phyloP scores from a whole-genome alignment of 805 yeast species.

The Candida incommunis region DNA sequence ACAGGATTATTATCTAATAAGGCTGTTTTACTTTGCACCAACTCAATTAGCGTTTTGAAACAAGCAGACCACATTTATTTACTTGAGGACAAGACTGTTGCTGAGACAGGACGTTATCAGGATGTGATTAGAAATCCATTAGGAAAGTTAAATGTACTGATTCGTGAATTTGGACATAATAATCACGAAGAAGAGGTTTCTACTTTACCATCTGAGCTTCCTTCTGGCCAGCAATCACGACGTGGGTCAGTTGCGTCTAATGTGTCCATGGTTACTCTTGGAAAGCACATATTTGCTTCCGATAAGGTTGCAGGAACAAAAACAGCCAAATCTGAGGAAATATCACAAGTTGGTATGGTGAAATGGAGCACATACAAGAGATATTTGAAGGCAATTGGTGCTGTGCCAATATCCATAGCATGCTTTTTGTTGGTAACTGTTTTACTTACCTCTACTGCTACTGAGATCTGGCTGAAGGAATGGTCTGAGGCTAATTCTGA shows the following conservation, averaged over 20 bases:
- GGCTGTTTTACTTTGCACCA: slow-evolving; percentile 64
- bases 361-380: slow-evolving; percentile 60
- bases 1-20: slow-evolving; percentile 55
- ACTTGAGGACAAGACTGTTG: slow-evolving; percentile 40
- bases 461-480: slow-evolving; percentile 64
- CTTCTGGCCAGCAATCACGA: not conserved
- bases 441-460: slow-evolving; percentile 46
- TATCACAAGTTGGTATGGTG: slow-evolving; percentile 23
- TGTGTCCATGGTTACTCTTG: slow-evolving; percentile 10
- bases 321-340: not conserved
- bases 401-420: slow-evolving; percentile 6
- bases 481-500: slow-evolving; percentile 76
- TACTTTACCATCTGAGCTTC: not conserved
- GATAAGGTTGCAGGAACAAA: not conserved
- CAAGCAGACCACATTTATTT: slow-evolving; percentile 51
- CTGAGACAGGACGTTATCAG: slow-evolving; percentile 39
- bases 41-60: slow-evolving; percentile 58
- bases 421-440: slow-evolving; percentile 35
- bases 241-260: not conserved
- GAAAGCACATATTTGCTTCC: not conserved
- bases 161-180: not conserved
- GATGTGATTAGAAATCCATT: slow-evolving; percentile 27
- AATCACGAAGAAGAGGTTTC: not conserved
- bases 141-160: not conserved
- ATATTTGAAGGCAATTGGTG: slow-evolving; percentile 72